Evolutionary conservation across 1,139 yeast species (phyloP), one percentile per base, ranked within the genome.

Genomic region (Kodamaea ohmeri): DNA sequence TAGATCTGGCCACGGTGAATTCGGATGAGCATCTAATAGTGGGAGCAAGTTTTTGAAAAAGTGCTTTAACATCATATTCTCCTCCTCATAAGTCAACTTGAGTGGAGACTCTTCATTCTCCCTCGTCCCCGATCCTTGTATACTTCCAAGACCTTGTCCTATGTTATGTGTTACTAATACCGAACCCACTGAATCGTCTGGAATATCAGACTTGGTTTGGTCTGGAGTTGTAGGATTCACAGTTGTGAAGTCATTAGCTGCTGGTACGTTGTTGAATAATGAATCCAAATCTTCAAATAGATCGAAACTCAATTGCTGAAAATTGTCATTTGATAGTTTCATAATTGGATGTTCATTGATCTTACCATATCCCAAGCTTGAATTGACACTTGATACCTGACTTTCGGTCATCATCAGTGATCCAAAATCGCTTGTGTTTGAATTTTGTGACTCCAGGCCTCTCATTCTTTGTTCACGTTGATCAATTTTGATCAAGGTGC

Each of bases 1-100:
- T 36, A 76, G 52, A 40, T 74, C 76, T 0, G 81, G 81, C 80
- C 80, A 74, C 2, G 80, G 80, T 0, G 78, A 63, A 34, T 71
- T 71, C 0, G 80, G 80, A 49, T 74, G 80, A 0, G 78, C 78
- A 53, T 76, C 81, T 16, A 76, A 50, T 26, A 76, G 49, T 1
- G 77, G 79, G 3, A 76, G 52, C 21, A 76, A 58, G 44, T 72
- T 70, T 45, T 72, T 69, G 52, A 76, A 76, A 48, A 75, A 76
- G 51, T 76, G 80, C 40, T 67, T 70, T 41, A 76, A 50, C 64
- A 75, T 70, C 60, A 63, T 65, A 41, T 65, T 73, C 44, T 76
- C 81, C 43, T 76, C 79, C 20, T 59, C 53, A 37, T 65, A 62
- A 1, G 68, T 42, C 39, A 38, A 43, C 26, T 42, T 36, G 5